Base-by-base conservation (phyloP, 1,284 basidiomycete species). In the Microbotryum saponariae region DNA sequence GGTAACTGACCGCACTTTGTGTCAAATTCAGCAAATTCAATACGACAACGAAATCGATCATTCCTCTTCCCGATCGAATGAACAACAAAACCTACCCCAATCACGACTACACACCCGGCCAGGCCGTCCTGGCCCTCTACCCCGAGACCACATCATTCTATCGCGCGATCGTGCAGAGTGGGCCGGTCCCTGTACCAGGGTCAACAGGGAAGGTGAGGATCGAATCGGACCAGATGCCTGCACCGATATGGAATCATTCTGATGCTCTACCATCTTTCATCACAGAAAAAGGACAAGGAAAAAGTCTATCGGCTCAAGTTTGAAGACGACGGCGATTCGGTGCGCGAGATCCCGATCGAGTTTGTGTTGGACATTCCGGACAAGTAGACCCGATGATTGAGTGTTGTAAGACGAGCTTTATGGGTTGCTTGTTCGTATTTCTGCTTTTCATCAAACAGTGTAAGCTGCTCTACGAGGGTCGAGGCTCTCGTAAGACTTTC, bases 71-170 rank as follows among this genome's bases (percentile, higher is more conserved):
- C 0, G 77, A 79, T 58, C 72, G 74, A 4, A 68, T 75, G 12
- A 56, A 73, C n/a, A 48, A 42, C 56, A 66, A 73, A 0, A 74
- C 75, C 1, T 77, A 78, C 61, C 79, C 78, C 0, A 63, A 67
- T 48, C 73, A 75, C 33, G 74, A 76, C 49, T 77, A 73, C 58
- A 73, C 77, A 0, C 58, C 68, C 14, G 74, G 75, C 2, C 73
- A 76, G 2, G 62, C 68, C 42, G 78, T 80, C 46, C 73, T 80
- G 53, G 79, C 76, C 0, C 69, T 79, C 27, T 81, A 80, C 58
- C 79, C 79, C 8, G 79, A 79, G 47, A 81, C 79, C 9, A 80
- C 79, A 0, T 73, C 74, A 0, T 79, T 81, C 67, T 81, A 81
- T 69, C 71, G 72, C 8, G 79, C 78, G 3, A 73, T 73, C 1